Percentiles rank a stretch among this genome's conserved stretches.
Conservation (phyloP, 805 yeast genomes). For the Ogataea philodendri region DNA sequence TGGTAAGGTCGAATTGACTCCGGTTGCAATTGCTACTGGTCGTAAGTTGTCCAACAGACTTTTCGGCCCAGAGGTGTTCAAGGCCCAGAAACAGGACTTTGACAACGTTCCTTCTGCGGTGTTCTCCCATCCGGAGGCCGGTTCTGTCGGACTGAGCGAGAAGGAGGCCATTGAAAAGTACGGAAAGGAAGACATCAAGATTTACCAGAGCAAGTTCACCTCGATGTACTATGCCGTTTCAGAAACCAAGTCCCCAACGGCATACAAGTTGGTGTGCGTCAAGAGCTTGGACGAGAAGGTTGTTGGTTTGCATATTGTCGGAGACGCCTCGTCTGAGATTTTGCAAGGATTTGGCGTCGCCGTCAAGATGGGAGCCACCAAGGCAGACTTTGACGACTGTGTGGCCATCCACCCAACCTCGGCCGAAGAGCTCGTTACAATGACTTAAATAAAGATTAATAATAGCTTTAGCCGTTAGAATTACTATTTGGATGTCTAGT, state of each 20-base stretch:
- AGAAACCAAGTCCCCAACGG: conserved; percentile 78
- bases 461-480: conserved; percentile 1
- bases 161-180: conserved; percentile 71
- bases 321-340: conserved; percentile 88
- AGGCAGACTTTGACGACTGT: conserved; percentile 89
- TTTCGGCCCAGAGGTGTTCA: conserved; percentile 74
- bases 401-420: conserved; percentile 99
- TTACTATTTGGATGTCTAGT: conserved; percentile 5
- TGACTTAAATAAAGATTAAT: conserved; percentile 38
- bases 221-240: conserved; percentile 93
- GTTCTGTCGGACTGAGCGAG: conserved; percentile 86
- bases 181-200: conserved; percentile 77
- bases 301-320: conserved; percentile 91
- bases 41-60: conserved; percentile 88
- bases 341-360: conserved; percentile 99
- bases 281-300: conserved; percentile 85
- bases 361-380: conserved; percentile 98
- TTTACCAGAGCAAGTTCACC: conserved; percentile 78
- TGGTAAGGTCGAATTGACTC: conserved; percentile 91
- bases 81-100: conserved; percentile 79
- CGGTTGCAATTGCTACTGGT: conserved; percentile 98
- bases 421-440: conserved; percentile 95
- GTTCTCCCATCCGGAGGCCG: conserved; percentile 98
- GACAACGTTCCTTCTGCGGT: conserved; percentile 88
- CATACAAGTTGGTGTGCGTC: conserved; percentile 73